These are phyloP conservation scores for Plasmodium inui DNA, from an alignment of 169 alveolate species.

Conservation along the genomic window DNA sequence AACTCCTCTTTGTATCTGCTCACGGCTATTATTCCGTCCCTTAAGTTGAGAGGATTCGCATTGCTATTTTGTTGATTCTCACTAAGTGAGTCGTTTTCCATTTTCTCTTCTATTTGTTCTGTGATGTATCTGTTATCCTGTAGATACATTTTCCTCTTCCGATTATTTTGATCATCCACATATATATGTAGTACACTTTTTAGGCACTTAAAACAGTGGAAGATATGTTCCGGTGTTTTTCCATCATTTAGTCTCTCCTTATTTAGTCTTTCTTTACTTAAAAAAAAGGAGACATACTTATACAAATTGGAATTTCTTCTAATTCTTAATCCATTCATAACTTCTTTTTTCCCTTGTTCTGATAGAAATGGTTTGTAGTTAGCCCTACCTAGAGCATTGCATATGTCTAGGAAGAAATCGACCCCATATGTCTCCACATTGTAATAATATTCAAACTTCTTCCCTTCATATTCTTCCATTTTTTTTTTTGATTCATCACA, in stretches of 20 bases:
- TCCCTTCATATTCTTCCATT: conserved; percentile 48
- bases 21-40: conserved; percentile 67
- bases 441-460: conserved; percentile 50
- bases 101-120: conserved; percentile 55
- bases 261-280: conserved; percentile 74
- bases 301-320: conserved; percentile 73
- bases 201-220: conserved; percentile 72
- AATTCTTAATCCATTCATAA: conserved; percentile 64
- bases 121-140: conserved; percentile 36
- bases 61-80: conserved; percentile 5
- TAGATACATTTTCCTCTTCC: not conserved
- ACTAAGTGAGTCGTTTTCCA: conserved; percentile 46
- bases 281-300: conserved; percentile 75
- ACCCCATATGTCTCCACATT: conserved; percentile 70
- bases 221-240: conserved; percentile 62
- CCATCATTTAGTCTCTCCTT: conserved; percentile 67
- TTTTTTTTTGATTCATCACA: conserved; percentile 71
- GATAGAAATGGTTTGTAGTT: conserved; percentile 67
- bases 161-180: conserved; percentile 34
- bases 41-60: not conserved
- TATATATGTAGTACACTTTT: conserved; percentile 75
- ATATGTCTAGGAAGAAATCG: conserved; percentile 69
- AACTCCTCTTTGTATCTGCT: conserved; percentile 50
- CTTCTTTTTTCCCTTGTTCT: conserved; percentile 74
- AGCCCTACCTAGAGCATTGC: conserved; percentile 61